Conservation (phyloP, 805 yeast genomes). For the Candida maltosa region DNA sequence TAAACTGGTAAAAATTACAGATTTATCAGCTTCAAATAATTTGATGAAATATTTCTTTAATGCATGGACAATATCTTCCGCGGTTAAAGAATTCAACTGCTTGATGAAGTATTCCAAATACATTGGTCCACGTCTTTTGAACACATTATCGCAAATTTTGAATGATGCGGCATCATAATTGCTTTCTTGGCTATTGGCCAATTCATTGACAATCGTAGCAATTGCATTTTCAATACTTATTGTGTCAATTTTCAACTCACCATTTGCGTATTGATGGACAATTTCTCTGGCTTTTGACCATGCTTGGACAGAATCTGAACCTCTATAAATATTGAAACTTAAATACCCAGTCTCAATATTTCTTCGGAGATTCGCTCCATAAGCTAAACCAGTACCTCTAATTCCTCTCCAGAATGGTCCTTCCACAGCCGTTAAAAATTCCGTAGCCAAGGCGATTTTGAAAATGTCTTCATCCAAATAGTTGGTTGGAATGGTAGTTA, state of each 20-base stretch:
- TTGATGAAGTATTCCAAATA: slow-evolving; percentile 54
- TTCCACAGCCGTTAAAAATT: slow-evolving; percentile 79
- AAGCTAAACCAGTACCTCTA: slow-evolving; percentile 91
- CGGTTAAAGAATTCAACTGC: slow-evolving; percentile 49
- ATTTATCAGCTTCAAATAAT: slow-evolving; percentile 54
- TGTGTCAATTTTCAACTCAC: slow-evolving; percentile 51
- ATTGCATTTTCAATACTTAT: slow-evolving; percentile 68
- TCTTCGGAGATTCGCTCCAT: slow-evolving; percentile 69
- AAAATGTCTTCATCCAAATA: slow-evolving; percentile 54
- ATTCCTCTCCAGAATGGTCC: slow-evolving; percentile 98
- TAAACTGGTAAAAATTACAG: slow-evolving; percentile 67
- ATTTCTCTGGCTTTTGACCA: slow-evolving; percentile 62
- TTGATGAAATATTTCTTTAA: slow-evolving; percentile 61
- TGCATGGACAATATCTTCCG: slow-evolving; percentile 46
- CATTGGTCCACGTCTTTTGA: slow-evolving; percentile 69
- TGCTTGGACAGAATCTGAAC: slow-evolving; percentile 74
- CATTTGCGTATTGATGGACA: slow-evolving; percentile 58
- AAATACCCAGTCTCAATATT: slow-evolving; percentile 66
- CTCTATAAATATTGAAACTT: slow-evolving; percentile 69
- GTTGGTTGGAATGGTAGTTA: slow-evolving; percentile 56
- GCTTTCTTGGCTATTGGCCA: slow-evolving; percentile 70
- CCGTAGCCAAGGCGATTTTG: slow-evolving; percentile 68
- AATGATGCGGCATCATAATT: slow-evolving; percentile 60
- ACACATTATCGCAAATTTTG: slow-evolving; percentile 62
- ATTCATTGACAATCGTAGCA: slow-evolving; percentile 66